Evolutionary conservation across 148 eudicot species (phyloP), one percentile per base, ranked within the genome.

Genomic region (Vaccinium vitisidaea): DNA sequence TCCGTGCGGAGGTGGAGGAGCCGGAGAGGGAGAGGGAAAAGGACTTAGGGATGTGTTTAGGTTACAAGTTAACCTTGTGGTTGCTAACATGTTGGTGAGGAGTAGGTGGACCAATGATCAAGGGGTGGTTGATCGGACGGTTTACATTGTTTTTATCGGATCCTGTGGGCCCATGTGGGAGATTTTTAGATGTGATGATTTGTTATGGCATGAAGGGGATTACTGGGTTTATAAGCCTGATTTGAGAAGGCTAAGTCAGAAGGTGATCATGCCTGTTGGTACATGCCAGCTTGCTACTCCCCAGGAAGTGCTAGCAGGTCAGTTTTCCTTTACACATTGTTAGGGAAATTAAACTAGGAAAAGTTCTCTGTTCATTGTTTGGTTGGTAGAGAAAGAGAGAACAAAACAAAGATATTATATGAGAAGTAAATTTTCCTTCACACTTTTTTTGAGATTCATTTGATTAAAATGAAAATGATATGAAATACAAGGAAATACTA

Each of bases 81-180:
- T 89, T 61, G 93, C 95, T 74, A 87, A 89, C 30, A 50, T 95
- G 70, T 81, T 94, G 74, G 93, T 86, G 3, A 86, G 87, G 81
- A 36, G 39, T 36, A 36, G 39, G 39, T 36, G 39, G 39, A 36
- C 39, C 39, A 89, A 86, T 80, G 85, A 90, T 0, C 79, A 84
- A 69, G 36, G 43, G 7, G 76, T 30, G 3, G 15, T 16, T 16
- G 77, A 76, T 82, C 52, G 74, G 36, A 80, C 83, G 59, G 88
- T 87, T 10, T 84, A 86, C 50, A 91, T 78, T 18, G 94, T 94
- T 79, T 94, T 94, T 58, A 21, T 88, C 0, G 91, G 90, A 1
- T 75, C 85, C 58, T 94, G 94, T 84, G 92, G 87, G 74, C 95
- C 98, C 9, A 93, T 94, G 94, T 80, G 86, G 88, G 98, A 94